Percentiles rank a stretch among this genome's conserved stretches.
Conservation (phyloP, 306 rosid genomes). For the Gleditsia sinensis region DNA sequence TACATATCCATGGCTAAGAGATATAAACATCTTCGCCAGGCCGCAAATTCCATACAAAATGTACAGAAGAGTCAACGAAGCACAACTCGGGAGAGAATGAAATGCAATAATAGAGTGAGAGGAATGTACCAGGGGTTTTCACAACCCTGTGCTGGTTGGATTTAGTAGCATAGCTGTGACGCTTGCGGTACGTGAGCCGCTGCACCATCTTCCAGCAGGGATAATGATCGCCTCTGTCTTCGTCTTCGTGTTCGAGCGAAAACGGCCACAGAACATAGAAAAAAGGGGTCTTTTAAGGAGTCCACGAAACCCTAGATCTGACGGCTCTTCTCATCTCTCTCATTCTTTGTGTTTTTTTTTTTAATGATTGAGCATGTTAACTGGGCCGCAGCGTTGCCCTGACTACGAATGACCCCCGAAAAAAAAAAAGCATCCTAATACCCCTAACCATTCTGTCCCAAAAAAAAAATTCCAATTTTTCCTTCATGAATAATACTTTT, state of each 20-base stretch:
- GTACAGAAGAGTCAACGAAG: background rate
- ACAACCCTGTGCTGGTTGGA: slow-evolving; percentile 89
- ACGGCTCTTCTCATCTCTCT: slow-evolving; percentile 11
- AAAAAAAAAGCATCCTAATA: too few relatives aligned
- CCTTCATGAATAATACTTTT: too few relatives aligned
- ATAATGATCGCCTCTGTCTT: slow-evolving; percentile 1
- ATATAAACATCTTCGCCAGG: background rate
- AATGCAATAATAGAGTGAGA: background rate
- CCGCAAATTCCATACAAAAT: background rate
- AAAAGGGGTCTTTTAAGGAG: slow-evolving; percentile 15
- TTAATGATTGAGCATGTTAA: background rate
- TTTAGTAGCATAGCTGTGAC: slow-evolving; percentile 89
- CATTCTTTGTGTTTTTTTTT: too few relatives aligned
- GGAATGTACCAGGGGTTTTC: slow-evolving; percentile 75
- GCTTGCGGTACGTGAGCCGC: slow-evolving; percentile 81
- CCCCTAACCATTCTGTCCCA: too few relatives aligned
- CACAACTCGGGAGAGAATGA: background rate
- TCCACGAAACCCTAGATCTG: slow-evolving; percentile 50
- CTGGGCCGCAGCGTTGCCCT: background rate
- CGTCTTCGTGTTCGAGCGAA: background rate
- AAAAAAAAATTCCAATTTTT: too few relatives aligned
- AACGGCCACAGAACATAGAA: background rate
- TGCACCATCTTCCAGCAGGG: slow-evolving; percentile 63
- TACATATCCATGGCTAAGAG: background rate
- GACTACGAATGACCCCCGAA: background rate